Evolutionary conservation across 2,329 filamentous ascomycete species (phyloP).

Genomic region (Dothistroma septosporum): DNA sequence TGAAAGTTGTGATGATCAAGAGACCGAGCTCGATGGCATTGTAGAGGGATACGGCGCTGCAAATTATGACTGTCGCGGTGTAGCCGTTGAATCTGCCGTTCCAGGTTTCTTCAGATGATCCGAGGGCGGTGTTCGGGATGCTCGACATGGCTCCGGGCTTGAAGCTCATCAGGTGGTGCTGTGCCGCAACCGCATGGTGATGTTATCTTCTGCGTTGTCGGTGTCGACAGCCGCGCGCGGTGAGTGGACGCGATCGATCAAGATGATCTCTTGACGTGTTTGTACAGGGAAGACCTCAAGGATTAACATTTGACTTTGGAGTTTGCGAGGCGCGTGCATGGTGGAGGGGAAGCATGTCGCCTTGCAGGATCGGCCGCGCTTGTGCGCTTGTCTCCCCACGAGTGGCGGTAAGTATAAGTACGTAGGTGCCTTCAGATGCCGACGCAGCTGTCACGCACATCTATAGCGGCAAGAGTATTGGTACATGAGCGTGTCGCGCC

Average conservation of each 20-base stretch:
- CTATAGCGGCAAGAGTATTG: background rate
- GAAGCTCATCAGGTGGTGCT: background rate
- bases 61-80: background rate
- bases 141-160: background rate
- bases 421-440: background rate
- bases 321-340: background rate
- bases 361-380: background rate
- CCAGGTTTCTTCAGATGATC: background rate
- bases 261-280: background rate
- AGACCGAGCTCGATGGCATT: background rate
- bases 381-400: background rate
- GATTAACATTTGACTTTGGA: background rate
- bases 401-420: background rate
- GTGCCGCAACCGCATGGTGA: background rate
- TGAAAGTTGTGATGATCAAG: conserved; percentile 1
- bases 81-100: conserved; percentile 1
- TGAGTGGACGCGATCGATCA: background rate
- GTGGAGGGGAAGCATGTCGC: background rate
- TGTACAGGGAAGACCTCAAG: background rate
- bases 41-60: background rate
- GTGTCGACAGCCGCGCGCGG: background rate
- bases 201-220: background rate
- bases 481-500: background rate
- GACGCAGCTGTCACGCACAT: background rate
- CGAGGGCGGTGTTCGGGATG: background rate